Conservation (phyloP, 106 monocot genomes). For the Triglochin maritima region DNA sequence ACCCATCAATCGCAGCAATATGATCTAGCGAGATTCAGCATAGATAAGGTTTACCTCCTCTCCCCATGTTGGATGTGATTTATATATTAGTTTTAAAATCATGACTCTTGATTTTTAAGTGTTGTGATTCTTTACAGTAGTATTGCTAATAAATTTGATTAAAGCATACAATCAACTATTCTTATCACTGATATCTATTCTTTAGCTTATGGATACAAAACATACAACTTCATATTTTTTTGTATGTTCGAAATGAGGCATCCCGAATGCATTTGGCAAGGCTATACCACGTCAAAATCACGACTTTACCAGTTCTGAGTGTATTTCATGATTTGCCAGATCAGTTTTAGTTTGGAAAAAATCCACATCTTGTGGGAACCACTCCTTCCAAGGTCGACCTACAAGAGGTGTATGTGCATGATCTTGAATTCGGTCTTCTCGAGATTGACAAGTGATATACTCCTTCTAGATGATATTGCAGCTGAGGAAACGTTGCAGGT, state of each 20-base stretch:
- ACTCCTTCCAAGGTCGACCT: slow-evolving; percentile 43
- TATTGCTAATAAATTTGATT: too few species aligned
- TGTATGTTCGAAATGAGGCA: too few species aligned
- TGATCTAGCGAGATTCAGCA: slow-evolving; percentile 64
- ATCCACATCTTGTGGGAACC: slow-evolving; percentile 77
- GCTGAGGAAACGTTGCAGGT: slow-evolving; percentile 98
- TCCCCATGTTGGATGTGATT: background rate
- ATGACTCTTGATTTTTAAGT: too few species aligned
- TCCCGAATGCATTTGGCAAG: too few species aligned
- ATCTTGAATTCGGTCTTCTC: slow-evolving; percentile 59
- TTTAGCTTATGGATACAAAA: too few species aligned
- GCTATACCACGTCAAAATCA: too few species aligned
- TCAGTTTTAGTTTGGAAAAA: slow-evolving; percentile 80
- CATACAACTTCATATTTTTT: too few species aligned
- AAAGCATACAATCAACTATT: too few species aligned
- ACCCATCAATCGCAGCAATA: slow-evolving; percentile 75
- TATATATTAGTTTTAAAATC: too few species aligned
- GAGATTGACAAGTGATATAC: slow-evolving; percentile 66
- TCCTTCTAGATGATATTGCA: slow-evolving; percentile 89
- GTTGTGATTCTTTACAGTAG: too few species aligned
- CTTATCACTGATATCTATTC: too few species aligned
- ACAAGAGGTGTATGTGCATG: slow-evolving; percentile 55
- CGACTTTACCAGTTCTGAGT: too few species aligned
- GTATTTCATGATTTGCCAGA: slow-evolving; percentile 22
- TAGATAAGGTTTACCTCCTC: slow-evolving; percentile 51